Evolutionary conservation across 257 asterid genomes (phyloP).

Genomic region (Coffea canephora): DNA sequence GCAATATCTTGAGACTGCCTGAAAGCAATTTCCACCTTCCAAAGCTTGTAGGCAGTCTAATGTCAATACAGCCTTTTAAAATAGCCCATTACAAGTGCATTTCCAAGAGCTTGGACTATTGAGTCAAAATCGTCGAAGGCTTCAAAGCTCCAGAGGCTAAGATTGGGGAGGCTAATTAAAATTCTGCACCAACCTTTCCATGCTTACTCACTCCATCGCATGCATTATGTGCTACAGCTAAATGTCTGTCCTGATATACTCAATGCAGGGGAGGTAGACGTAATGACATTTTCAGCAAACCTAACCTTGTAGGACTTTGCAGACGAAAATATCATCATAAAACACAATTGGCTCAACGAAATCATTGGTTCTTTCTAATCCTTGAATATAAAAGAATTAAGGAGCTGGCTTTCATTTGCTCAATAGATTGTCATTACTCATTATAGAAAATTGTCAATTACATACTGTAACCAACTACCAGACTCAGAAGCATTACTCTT

Average conservation of each 20-base stretch:
- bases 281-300: background rate
- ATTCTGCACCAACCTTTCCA: background rate
- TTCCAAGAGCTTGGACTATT: too few relatives aligned
- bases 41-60: too few relatives aligned
- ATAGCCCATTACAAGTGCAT: too few relatives aligned
- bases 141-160: too few relatives aligned
- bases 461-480: background rate
- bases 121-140: too few relatives aligned
- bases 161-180: too few relatives aligned
- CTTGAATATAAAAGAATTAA: background rate
- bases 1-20: too few relatives aligned
- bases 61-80: too few relatives aligned
- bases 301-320: background rate
- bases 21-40: too few relatives aligned
- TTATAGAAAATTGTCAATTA: too few relatives aligned
- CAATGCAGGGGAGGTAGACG: background rate
- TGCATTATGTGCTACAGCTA: background rate
- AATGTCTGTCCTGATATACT: background rate
- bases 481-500: background rate
- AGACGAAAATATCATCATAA: too few relatives aligned
- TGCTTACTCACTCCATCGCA: background rate
- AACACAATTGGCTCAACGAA: background rate
- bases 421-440: background rate
- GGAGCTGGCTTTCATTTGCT: background rate
- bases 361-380: background rate